These are phyloP conservation scores for Chaetomium olivaceum DNA, from an alignment of 2,329 filamentous ascomycete genomes.

Conservation along the genomic window DNA sequence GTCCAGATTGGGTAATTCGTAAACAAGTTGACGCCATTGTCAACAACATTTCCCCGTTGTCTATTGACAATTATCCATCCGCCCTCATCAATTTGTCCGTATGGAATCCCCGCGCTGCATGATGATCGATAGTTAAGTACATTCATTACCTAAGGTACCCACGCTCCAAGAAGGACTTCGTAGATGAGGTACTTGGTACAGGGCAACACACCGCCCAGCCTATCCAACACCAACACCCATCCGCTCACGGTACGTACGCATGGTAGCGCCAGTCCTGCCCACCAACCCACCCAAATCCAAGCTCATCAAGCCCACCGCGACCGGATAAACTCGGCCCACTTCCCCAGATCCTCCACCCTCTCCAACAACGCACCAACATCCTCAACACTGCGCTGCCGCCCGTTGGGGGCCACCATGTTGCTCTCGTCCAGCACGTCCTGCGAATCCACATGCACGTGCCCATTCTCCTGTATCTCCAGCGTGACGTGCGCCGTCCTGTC, in stretches of 20 bases:
- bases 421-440: constrained; percentile 54
- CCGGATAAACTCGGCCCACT: constrained; percentile 57
- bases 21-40: not conserved
- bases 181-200: not conserved
- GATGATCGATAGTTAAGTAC: no score
- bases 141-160: no score
- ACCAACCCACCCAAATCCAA: not conserved
- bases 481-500: constrained; percentile 52
- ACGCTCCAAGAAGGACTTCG: not conserved
- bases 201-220: not conserved
- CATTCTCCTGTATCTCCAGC: constrained; percentile 61
- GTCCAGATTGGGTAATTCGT: not conserved
- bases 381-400: constrained; percentile 43
- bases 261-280: not conserved
- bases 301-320: constrained; percentile 34
- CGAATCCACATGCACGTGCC: constrained; percentile 56
- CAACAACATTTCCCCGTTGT: not conserved
- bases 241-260: not conserved
- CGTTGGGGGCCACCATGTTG: constrained; percentile 35
- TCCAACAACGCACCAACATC: constrained; percentile 50
- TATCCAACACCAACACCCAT: not conserved
- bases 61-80: not conserved
- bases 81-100: not conserved
- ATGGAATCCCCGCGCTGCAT: not conserved
- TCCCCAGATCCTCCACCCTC: constrained; percentile 53